Evolutionary conservation across 148 eudicot genomes (phyloP), one percentile per base, ranked within the genome.

Genomic region (Vaccinium myrtillus): DNA sequence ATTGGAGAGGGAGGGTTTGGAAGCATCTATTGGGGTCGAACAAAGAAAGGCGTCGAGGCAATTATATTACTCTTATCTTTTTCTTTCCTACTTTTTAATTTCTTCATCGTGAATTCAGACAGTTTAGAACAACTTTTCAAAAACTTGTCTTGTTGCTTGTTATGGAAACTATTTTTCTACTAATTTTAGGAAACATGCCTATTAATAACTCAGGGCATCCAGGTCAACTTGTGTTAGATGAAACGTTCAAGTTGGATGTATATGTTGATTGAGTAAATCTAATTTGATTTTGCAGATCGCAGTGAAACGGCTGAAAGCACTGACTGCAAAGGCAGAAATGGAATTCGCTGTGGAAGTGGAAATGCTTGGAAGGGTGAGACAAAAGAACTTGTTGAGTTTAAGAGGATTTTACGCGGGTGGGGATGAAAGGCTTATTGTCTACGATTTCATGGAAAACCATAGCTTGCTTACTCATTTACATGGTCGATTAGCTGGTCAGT

Each of bases 11-110:
- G 91, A 2, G 91, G 92, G 5, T 90, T 89, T 39, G 91, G 92
- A 82, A 89, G 91, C 79, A 90, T 90, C 77, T 90, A 90, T 48
- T 87, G 92, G 92, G 92, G 92, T 43, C 83, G 85, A 89, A 90
- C 91, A 43, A 70, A 79, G 78, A 87, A 86, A 80, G 90, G 92
- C 53, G 80, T 81, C 13, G 90, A 90, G 92, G 92, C 73, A 90
- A 82, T 79, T 23, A 32, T 82, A 4, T 30, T 48, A 36, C 49
- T 36, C 3, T 36, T 36, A 32, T 50, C 85, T 71, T 36, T 14
- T 54, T n/a, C 27, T 67, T 67, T 27, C 46, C 5, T 2, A 6
- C 30, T 7, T 65, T 67, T 67, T n/a, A 9, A 11, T 6, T 6
- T 53, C 12, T 11, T 19, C 76, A 71, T 50, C 12, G 53, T 8